Evolutionary conservation across 192 early-diverging fungal genomes (phyloP), one percentile per base, ranked within the genome.

Genomic region (Coemansia sp.): DNA sequence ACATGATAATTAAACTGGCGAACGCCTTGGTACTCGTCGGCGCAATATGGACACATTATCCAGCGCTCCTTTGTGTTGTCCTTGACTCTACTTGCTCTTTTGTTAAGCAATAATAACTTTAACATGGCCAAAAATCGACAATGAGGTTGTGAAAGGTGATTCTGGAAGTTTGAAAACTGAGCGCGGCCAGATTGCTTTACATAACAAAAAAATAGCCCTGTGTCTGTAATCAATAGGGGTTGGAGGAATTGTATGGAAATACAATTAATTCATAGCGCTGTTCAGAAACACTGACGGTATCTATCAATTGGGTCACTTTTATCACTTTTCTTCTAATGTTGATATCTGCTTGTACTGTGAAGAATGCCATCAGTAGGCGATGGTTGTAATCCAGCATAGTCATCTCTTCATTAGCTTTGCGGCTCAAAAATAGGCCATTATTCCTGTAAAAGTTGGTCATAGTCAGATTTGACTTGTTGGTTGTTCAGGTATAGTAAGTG

Each of bases 11-110:
- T 57, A 30, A 57, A 57, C 8, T 57, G 53, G 13, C 30, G 53
- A 32, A 33, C 28, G 30, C 53, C 53, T 30, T 57, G 53, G 16
- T 16, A 57, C 30, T 57, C 53, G 3, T 4, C 4, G 26, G 53
- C 53, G 26, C 53, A 57, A 6, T 57, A 57, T 30, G 53, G 53
- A 57, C 53, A 57, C 30, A 30, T 57, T 57, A 57, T 57, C 53
- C 53, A 57, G 4, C 28, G 23, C 14, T 30, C 53, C 13, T 14
- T 57, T 16, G 26, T 30, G 28, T 57, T 4, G 53, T 33, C 53
- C 14, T 57, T 30, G 30, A 30, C 53, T 30, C 13, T 57, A 16
- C 53, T 16, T 11, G 53, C 28, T 57, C 53, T 30, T 19, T 6
- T 57, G 53, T 11, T 30, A 16, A 30, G 33, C 26, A 57, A 57